Evolutionary conservation across 139 green algal species (phyloP).

Genomic region (Helicosporidium sp.): DNA sequence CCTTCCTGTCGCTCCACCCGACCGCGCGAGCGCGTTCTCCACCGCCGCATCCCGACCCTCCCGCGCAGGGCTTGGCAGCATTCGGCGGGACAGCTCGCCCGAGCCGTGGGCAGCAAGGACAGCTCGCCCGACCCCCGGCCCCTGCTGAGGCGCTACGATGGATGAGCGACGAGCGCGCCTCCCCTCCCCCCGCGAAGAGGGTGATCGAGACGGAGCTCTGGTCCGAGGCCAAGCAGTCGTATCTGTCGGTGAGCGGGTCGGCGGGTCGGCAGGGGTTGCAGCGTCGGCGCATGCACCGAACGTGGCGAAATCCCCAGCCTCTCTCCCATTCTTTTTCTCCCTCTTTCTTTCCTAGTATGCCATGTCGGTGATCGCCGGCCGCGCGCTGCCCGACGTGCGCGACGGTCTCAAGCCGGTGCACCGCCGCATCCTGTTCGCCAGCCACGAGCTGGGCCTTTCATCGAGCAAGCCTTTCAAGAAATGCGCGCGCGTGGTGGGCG

Average conservation of each 20-base stretch:
- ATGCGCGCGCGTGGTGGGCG: slow-evolving; percentile 88
- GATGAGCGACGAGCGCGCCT: no score
- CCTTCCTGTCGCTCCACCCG: no score
- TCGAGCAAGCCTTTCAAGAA: slow-evolving; percentile 68
- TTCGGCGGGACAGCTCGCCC: no score
- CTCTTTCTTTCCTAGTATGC: slow-evolving; percentile 49
- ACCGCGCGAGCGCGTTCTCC: no score
- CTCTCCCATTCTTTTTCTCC: neutral
- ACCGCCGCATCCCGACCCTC: no score
- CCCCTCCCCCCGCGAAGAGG: slow-evolving; percentile 4
- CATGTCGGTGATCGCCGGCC: slow-evolving; percentile 90
- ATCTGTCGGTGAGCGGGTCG: slow-evolving; percentile 19
- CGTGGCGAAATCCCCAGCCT: neutral
- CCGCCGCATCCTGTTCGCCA: slow-evolving; percentile 83
- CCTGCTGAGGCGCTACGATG: no score
- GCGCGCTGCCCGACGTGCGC: slow-evolving; percentile 82
- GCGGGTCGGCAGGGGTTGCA: neutral
- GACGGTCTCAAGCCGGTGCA: slow-evolving; percentile 97
- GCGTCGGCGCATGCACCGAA: neutral
- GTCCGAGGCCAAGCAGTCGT: slow-evolving; percentile 29
- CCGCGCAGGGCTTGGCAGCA: no score
- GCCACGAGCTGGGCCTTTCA: slow-evolving; percentile 79
- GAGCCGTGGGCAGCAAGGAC: no score
- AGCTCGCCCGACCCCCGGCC: no score
- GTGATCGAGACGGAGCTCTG: slow-evolving; percentile 30